Evolutionary conservation across 176 grass and related monocot species (phyloP).

Genomic region (Elymus sibiricus): DNA sequence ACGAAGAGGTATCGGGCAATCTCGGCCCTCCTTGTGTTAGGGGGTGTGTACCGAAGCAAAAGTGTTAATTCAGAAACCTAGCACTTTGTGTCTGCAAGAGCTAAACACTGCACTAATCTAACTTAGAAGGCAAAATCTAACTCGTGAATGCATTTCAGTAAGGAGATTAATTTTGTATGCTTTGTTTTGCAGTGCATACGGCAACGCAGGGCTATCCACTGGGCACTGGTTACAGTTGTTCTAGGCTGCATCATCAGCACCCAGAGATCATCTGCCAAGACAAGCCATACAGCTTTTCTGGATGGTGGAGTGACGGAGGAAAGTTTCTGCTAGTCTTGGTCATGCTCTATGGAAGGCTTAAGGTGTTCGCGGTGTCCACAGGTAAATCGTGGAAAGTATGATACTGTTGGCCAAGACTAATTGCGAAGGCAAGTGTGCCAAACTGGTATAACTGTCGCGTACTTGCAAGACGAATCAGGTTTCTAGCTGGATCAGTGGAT

Average conservation of each 20-base stretch:
- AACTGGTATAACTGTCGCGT: too few relatives aligned
- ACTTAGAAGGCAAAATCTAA: background rate
- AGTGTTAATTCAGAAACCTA: too few relatives aligned
- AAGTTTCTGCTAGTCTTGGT: slow-evolving; percentile 46
- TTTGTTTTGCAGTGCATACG: slow-evolving; percentile 54
- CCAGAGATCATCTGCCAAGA: slow-evolving; percentile 36
- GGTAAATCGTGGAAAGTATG: slow-evolving; percentile 45
- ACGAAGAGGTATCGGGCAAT: too few relatives aligned
- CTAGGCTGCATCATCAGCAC: slow-evolving; percentile 35
- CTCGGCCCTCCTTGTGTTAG: too few relatives aligned
- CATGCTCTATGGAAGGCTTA: slow-evolving; percentile 61
- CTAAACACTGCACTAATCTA: background rate
- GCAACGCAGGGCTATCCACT: slow-evolving; percentile 42
- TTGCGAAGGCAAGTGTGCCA: background rate
- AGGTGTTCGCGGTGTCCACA: slow-evolving; percentile 38
- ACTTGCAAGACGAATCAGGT: too few relatives aligned
- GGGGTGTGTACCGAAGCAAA: too few relatives aligned
- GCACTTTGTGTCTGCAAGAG: background rate
- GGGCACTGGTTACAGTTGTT: slow-evolving; percentile 68
- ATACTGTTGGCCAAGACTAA: background rate
- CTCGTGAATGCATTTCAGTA: background rate
- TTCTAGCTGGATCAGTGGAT: too few relatives aligned
- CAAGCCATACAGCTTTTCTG: slow-evolving; percentile 34
- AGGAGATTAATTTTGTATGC: background rate
- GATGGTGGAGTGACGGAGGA: slow-evolving; percentile 51